Conservation (phyloP, 2,329 filamentous ascomycete genomes). For the Trichocomaceae sp. region DNA sequence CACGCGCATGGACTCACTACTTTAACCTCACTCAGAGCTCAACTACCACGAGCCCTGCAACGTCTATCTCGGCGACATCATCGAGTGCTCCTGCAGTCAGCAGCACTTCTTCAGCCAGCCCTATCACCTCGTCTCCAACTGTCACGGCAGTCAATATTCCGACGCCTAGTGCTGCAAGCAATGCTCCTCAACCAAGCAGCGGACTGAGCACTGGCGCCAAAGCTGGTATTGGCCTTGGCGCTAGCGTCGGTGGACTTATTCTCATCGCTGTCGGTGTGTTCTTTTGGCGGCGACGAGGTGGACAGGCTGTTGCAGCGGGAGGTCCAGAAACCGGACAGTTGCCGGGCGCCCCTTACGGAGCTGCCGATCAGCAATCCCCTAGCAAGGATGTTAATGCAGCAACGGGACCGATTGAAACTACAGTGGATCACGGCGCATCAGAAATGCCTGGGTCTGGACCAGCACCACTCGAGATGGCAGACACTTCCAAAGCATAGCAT, state of each 20-base stretch:
- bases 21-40: slow-evolving; percentile 6
- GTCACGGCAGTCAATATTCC: neutral
- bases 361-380: slow-evolving; percentile 3
- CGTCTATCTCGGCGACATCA: neutral
- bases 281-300: slow-evolving; percentile 2
- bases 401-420: neutral
- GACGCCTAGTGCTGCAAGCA: neutral
- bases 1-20: slow-evolving; percentile 5
- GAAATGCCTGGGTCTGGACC: slow-evolving; percentile 5
- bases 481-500: slow-evolving; percentile 65
- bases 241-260: slow-evolving; percentile 5
- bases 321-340: neutral
- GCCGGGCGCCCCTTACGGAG: neutral
- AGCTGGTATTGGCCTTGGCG: slow-evolving; percentile 10
- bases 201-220: slow-evolving; percentile 9
- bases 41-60: slow-evolving; percentile 4
- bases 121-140: neutral
- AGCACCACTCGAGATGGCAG: slow-evolving; percentile 50
- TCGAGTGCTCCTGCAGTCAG: neutral
- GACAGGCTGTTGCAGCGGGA: neutral
- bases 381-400: neutral
- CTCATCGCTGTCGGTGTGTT: slow-evolving; percentile 5
- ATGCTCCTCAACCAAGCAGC: neutral
- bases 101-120: neutral
- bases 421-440: neutral